These are phyloP conservation scores for Microdochium paspali DNA, from an alignment of 2,329 filamentous ascomycete genomes.

Conservation along the genomic window DNA sequence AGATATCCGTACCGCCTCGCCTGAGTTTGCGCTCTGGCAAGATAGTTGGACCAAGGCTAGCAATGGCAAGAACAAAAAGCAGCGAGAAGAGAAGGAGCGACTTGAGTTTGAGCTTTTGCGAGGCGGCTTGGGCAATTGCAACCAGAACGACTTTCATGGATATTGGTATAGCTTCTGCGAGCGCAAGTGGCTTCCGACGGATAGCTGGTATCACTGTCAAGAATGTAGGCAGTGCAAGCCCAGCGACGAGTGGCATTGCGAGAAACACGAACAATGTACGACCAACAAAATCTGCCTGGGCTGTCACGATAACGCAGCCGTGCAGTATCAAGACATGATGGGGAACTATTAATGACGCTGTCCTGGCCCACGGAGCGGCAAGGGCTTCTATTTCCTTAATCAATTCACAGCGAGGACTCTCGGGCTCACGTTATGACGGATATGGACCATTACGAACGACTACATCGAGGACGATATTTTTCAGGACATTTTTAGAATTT, in stretches of 20 bases:
- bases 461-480: background rate
- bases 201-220: conserved; percentile 19
- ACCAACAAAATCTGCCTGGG: conserved; percentile 16
- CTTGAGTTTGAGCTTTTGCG: conserved; percentile 22
- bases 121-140: conserved; percentile 18
- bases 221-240: conserved; percentile 19
- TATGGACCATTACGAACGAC: background rate
- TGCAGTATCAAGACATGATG: conserved; percentile 11
- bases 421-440: background rate
- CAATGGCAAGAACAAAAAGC: conserved; percentile 18
- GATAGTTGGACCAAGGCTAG: conserved; percentile 18
- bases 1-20: conserved; percentile 14
- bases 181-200: conserved; percentile 16
- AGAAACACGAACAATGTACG: conserved; percentile 19
- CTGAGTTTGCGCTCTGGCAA: conserved; percentile 20
- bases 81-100: conserved; percentile 18
- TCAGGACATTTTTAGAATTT: background rate
- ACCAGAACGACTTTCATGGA: conserved; percentile 18
- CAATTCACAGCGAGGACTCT: background rate
- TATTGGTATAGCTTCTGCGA: conserved; percentile 22
- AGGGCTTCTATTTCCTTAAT: background rate
- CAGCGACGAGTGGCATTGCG: conserved; percentile 21
- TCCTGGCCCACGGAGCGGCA: background rate
- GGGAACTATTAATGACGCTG: background rate
- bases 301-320: conserved; percentile 10